Evolutionary conservation across 371 early-diverging fungal species (phyloP).

Genomic region (Modicella reniformis): DNA sequence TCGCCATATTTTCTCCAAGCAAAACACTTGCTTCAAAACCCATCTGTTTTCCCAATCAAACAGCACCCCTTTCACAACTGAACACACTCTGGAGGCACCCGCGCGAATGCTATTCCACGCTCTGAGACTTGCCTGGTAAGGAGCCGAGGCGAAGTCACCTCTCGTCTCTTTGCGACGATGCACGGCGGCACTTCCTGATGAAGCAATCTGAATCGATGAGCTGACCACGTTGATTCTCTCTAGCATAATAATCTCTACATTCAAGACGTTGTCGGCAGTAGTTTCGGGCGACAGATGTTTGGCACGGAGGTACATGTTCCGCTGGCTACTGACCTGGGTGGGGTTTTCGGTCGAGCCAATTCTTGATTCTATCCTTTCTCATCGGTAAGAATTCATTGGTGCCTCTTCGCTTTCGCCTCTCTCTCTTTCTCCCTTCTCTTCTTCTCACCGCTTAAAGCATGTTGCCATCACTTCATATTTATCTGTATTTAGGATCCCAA

Average conservation of each 20-base stretch:
- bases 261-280: conserved; percentile 52
- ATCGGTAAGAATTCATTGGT: conserved; percentile 10
- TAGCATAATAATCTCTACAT: conserved; percentile 43
- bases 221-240: not conserved
- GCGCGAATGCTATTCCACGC: conserved; percentile 40
- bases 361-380: conserved; percentile 27
- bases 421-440: not conserved
- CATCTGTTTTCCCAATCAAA: not conserved
- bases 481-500: conserved; percentile 20
- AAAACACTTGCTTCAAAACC: not conserved
- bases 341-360: conserved; percentile 44
- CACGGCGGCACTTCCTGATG: not conserved
- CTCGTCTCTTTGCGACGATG: not conserved
- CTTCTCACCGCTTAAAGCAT: not conserved
- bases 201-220: not conserved
- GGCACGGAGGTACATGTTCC: conserved; percentile 42
- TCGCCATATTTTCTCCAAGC: too few relatives aligned
- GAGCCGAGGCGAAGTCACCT: not conserved
- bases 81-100: not conserved
- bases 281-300: conserved; percentile 31
- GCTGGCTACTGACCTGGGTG: conserved; percentile 39
- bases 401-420: not conserved
- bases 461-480: not conserved
- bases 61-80: not conserved
- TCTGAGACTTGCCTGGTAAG: conserved; percentile 41